Evolutionary conservation across 805 yeast genomes (phyloP).

Genomic region (Zygotorulaspora sp.): DNA sequence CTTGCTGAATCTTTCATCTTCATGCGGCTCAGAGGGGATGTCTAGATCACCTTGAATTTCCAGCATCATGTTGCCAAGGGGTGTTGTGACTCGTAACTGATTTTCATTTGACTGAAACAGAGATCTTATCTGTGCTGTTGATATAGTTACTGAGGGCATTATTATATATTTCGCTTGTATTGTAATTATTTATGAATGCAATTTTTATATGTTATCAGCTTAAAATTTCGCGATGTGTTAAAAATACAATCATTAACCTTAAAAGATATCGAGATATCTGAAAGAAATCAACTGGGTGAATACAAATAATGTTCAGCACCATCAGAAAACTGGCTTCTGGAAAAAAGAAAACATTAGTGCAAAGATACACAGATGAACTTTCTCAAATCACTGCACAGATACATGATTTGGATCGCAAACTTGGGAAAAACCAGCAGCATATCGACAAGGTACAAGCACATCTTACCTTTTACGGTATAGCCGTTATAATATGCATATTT

Average conservation of each 20-base stretch:
- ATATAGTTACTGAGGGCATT: conserved; percentile 31
- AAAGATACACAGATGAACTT: conserved; percentile 29
- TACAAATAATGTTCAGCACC: conserved; percentile 21
- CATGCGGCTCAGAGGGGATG: conserved; percentile 36
- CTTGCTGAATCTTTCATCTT: conserved; percentile 29
- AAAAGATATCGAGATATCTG: too few relatives aligned
- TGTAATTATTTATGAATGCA: background rate
- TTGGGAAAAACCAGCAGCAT: conserved; percentile 19
- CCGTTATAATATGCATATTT: conserved; percentile 5
- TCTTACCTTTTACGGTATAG: conserved; percentile 21
- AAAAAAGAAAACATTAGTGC: conserved; percentile 19
- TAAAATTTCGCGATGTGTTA: conserved; percentile 1
- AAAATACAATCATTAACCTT: too few relatives aligned
- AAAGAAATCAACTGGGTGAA: too few relatives aligned
- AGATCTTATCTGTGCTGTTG: conserved; percentile 21
- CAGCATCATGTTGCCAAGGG: conserved; percentile 53
- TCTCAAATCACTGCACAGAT: conserved; percentile 27
- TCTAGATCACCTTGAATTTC: conserved; percentile 75
- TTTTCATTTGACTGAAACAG: conserved; percentile 17
- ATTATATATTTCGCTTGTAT: background rate
- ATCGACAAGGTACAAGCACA: conserved; percentile 18
- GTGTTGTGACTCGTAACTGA: conserved; percentile 34
- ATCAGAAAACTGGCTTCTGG: conserved; percentile 11
- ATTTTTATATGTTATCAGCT: too few relatives aligned
- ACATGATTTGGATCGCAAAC: conserved; percentile 25